phyloP scores from a whole-genome alignment of 441 rosid genomes.

The Aleurites moluccanus region DNA sequence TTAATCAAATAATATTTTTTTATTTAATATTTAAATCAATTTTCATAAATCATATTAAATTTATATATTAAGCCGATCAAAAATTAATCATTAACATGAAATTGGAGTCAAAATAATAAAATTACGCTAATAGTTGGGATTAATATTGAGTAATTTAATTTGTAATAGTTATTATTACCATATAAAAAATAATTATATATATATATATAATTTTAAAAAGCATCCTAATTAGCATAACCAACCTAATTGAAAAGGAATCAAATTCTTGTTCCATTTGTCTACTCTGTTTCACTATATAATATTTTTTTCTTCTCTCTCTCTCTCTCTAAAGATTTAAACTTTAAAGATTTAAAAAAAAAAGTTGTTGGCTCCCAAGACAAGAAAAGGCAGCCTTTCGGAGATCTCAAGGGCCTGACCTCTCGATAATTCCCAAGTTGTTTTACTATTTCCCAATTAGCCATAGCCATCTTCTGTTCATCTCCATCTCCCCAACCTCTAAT shows the following conservation, averaged over 20 bases:
- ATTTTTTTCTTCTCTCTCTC: neutral
- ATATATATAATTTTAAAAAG: neutral
- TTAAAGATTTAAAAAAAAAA: no score
- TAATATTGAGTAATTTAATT: no score
- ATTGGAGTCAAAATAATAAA: no score
- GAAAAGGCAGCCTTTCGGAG: slow-evolving; percentile 61
- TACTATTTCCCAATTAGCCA: neutral
- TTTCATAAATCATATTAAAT: no score
- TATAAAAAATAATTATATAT: neutral
- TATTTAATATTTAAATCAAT: no score
- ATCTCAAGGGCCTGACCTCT: slow-evolving; percentile 56
- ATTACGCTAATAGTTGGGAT: no score
- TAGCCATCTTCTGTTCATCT: neutral
- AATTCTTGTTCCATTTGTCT: slow-evolving; percentile 8
- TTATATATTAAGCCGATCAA: no score
- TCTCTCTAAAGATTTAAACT: neutral
- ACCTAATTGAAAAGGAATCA: slow-evolving; percentile 19
- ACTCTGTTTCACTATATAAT: neutral
- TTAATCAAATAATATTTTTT: no score
- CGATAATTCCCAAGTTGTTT: slow-evolving; percentile 54
- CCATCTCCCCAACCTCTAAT: neutral
- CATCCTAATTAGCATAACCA: neutral
- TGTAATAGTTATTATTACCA: no score
- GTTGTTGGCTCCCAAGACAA: neutral
- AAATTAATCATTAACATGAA: no score